A percentile compares a stretch with the other conserved stretches of the same genome.
These are phyloP conservation scores for Mycocentrospora acerina DNA, from an alignment of 2,329 filamentous ascomycete genomes.

Conservation along the genomic window DNA sequence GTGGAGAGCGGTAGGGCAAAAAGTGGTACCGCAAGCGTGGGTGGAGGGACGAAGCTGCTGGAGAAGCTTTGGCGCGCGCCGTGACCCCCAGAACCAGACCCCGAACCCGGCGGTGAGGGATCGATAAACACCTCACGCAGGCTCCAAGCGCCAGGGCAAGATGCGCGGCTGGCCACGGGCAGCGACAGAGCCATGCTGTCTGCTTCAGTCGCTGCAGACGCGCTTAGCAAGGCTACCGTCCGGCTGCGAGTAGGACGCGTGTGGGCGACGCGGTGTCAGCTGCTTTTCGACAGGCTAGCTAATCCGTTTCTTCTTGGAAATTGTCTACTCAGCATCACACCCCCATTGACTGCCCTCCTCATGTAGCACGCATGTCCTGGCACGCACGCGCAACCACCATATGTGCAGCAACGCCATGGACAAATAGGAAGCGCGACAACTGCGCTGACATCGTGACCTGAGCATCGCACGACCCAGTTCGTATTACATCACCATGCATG, in stretches of 20 bases:
- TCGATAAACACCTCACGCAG: background rate
- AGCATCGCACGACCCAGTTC: conserved; percentile 27
- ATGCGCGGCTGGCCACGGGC: background rate
- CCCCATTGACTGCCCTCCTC: too few relatives aligned
- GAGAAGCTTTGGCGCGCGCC: conserved; percentile 11
- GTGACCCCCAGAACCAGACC: conserved; percentile 8
- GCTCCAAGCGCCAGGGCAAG: conserved; percentile 1
- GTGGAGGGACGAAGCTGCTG: conserved; percentile 2
- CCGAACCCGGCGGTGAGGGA: conserved; percentile 3
- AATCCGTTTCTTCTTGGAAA: too few relatives aligned
- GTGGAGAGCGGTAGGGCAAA: conserved; percentile 1
- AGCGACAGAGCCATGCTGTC: background rate
- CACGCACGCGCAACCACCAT: too few relatives aligned
- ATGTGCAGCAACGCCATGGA: background rate
- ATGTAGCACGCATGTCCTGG: too few relatives aligned
- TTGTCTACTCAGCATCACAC: too few relatives aligned
- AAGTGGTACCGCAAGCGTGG: conserved; percentile 9
- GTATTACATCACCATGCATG: conserved; percentile 23
- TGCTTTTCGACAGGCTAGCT: conserved; percentile 11
- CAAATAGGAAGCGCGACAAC: conserved; percentile 11
- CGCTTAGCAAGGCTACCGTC: conserved; percentile 18
- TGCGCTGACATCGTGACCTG: conserved; percentile 34
- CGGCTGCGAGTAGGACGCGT: conserved; percentile 5
- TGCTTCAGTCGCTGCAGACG: conserved; percentile 11
- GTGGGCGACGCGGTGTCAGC: conserved; percentile 25